Base-by-base conservation (phyloP, 2,329 filamentous ascomycete genomes). In the Raffaelea albimanens region DNA sequence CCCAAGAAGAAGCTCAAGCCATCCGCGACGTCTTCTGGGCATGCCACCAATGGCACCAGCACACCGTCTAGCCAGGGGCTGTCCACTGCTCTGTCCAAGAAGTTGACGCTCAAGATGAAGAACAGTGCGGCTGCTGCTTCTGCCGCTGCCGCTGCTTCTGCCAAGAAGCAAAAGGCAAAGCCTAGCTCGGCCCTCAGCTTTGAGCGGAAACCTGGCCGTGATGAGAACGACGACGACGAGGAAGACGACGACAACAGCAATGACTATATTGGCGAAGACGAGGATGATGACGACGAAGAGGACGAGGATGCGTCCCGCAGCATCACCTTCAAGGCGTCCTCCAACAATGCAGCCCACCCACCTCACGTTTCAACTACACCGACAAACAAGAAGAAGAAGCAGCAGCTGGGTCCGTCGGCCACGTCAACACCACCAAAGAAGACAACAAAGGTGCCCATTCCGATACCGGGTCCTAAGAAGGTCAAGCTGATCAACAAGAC, bases 1-100 rank as follows among this genome's bases (percentile, higher is more conserved):
- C 62, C 63, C 29, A 78, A 76, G 66, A 80, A 79, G 67, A 80
- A 80, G 69, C 56, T 72, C 50, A 80, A 79, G 63, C 60, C 48
- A 56, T 51, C 57, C 42, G 22, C 44, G 7, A 25, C 52, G 4
- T 23, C 23, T 3, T 42, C 46, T 21, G 31, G 18, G 16, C 34
- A n/a, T 16, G 33, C 23, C n/a, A 9, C 34, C 18, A 40, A 38
- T 10, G 50, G 46, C 29, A 45, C 46, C 7, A 43, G 46, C 16
- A 48, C 53, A 2, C 39, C 51, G 19, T 48, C 50, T 1, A 51
- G 48, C 36, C 53, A 53, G 39, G 50, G 47, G 2, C 44, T 55
- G 41, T 52, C 53, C 0, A 25, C 36, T 10, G 38, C 47, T n/a
- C 39, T 54, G 34, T 39, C 41, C 13, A 56, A 54, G 46, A 54